Conservation (phyloP, 2,329 filamentous ascomycete species). For the Xylaria arbuscula region DNA sequence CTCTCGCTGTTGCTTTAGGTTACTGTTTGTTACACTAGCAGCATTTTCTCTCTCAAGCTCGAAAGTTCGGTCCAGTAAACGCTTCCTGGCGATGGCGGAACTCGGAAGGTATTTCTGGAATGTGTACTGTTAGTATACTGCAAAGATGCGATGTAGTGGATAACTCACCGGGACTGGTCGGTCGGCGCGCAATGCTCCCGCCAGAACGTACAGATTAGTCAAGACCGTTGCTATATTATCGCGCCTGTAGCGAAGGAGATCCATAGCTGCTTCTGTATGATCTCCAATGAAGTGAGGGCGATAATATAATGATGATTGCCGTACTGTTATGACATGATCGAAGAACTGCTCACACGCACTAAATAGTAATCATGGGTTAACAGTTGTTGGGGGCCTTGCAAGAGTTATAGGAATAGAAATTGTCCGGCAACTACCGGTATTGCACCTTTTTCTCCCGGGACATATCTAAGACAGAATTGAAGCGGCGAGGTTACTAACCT, state of each 20-base stretch:
- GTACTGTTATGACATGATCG: slow-evolving; percentile 67
- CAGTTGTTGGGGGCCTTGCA: not conserved
- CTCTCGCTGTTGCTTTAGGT: slow-evolving; percentile 50
- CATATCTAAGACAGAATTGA: not conserved
- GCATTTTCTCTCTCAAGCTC: slow-evolving; percentile 57
- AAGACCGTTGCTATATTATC: slow-evolving; percentile 69
- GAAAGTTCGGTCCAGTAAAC: slow-evolving; percentile 62
- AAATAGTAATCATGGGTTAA: not conserved
- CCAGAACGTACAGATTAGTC: slow-evolving; percentile 68
- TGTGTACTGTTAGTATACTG: slow-evolving; percentile 5
- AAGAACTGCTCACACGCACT: slow-evolving; percentile 65
- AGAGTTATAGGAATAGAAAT: not conserved
- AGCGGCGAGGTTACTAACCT: slow-evolving; percentile 49
- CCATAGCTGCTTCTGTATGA: slow-evolving; percentile 60
- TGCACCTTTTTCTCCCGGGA: not conserved
- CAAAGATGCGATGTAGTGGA: not conserved
- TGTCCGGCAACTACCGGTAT: not conserved
- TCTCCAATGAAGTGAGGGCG: slow-evolving; percentile 64
- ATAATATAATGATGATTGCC: slow-evolving; percentile 68
- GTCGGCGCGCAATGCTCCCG: slow-evolving; percentile 63
- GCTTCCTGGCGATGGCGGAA: slow-evolving; percentile 64
- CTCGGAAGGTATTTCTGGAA: slow-evolving; percentile 64
- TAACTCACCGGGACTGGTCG: slow-evolving; percentile 60
- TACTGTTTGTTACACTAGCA: slow-evolving; percentile 42
- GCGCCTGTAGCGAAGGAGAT: slow-evolving; percentile 62